Base-by-base conservation (phyloP, 2,329 filamentous ascomycete species). In the Colletotrichum higginsianum region DNA sequence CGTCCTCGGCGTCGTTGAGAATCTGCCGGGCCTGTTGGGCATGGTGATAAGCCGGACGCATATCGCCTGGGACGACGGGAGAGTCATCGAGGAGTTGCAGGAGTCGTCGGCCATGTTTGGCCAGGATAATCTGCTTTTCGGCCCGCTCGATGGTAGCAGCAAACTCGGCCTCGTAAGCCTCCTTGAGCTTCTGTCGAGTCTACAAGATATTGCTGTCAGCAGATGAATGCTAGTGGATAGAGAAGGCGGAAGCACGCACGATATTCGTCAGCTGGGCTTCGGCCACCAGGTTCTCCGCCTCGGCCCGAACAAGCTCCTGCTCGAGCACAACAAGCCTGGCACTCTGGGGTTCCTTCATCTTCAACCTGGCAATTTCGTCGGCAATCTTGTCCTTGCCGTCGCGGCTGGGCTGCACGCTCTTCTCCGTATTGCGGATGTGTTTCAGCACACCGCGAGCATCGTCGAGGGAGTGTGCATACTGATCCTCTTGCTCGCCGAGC, bases 241-340 rank as follows among this genome's bases (percentile, higher is more conserved):
- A 18, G 50, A 61, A n/a, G 21, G 30, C 4, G n/a, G 47, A 26
- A 4, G 55, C 47, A 88, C 92, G 72, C 85, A 97, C 94, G 76
- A 98, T 91, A 81, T 99, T 99, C 79, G 93, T 96, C 81, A 99
- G 87, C 83, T 99, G 96, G 26, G 96, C 96, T 84, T 99, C 96
- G 1, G 96, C 96, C 61, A 99, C 96, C 71, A 99, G 84, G 78
- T 94, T 97, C 86, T 98, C 95, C 3, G 96, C 96, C 86, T 99
- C 96, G 30, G 96, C 95, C 75, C 96, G 89, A 64, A 99, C 95
- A 64, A 99, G 91, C 86, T 98, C 96, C 85, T 99, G 96, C 86
- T 99, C 96, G 65, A 98, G 88, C 26, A 92, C 92, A 46, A 94
- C 91, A 66, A 98, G 86, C 80, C 91, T 93, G 40, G 93, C 87